Conservation (phyloP, 2,329 filamentous ascomycete species). For the Trichoderma brevicompactum region DNA sequence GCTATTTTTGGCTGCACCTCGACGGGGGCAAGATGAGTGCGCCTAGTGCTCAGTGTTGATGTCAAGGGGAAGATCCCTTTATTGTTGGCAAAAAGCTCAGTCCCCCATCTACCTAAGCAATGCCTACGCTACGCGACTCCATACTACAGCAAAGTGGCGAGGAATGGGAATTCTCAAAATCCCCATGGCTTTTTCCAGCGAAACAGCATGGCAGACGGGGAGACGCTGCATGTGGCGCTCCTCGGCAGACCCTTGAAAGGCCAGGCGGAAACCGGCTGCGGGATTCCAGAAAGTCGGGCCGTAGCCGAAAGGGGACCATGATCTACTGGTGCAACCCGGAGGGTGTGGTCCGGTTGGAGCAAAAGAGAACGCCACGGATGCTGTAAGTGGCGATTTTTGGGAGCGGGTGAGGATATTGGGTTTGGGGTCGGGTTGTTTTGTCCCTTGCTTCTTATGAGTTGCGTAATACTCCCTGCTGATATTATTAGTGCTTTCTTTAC, state of each 20-base stretch:
- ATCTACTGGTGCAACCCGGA: neutral
- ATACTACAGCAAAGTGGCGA: conserved; percentile 10
- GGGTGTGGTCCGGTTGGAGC: neutral
- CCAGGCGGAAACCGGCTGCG: no score
- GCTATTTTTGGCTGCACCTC: conserved; percentile 4
- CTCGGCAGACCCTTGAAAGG: neutral
- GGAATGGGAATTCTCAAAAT: conserved; percentile 11
- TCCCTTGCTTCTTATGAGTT: neutral
- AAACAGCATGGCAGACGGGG: neutral
- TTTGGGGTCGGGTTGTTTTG: no score
- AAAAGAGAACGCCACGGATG: neutral
- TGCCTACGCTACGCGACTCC: neutral
- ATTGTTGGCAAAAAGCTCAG: neutral
- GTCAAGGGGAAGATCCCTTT: conserved; percentile 1
- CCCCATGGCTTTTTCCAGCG: conserved; percentile 1
- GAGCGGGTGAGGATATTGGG: neutral
- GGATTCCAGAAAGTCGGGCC: conserved; percentile 6
- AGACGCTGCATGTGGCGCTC: no score
- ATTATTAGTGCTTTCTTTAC: neutral
- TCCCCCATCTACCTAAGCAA: neutral
- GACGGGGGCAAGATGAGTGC: neutral
- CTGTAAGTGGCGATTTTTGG: neutral
- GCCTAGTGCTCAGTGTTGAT: neutral
- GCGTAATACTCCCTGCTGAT: neutral
- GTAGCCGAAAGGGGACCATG: conserved; percentile 4